Base-by-base conservation (phyloP, 495 filamentous ascomycete genomes). In the Margaritispora aquatica region DNA sequence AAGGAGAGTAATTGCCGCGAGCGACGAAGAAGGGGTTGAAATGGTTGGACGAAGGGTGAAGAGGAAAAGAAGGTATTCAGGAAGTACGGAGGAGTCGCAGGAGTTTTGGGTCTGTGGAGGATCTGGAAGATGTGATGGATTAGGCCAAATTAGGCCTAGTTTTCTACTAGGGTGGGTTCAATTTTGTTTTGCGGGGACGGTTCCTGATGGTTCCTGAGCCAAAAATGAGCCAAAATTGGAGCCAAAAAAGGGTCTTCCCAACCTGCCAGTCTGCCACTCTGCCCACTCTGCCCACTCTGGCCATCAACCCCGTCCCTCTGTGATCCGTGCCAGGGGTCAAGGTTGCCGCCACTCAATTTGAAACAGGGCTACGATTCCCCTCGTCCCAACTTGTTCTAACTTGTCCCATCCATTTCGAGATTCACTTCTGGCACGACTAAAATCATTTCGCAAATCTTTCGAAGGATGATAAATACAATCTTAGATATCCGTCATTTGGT, bases 1-100 rank as follows among this genome's bases (percentile, higher is more conserved):
- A 54, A 54, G 52, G 52, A 54, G 52, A 19, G 52, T 31, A 53
- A 53, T 29, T 53, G 51, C 51, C 51, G 51, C 23, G 27, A 53
- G 29, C 52, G 52, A 54, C 52, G 27, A 54, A 21, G 31, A 38
- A 36, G 19, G 15, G 31, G 41, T 23, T 19, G 24, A 26, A 27
- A 1, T 51, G 26, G 24, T 29, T 53, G 51, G 27, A 31, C n/a
- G 51, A 36, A 29, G 27, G 24, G 51, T 36, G 31, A 54, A 38
- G 31, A 36, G 21, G 31, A 38, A 53, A 31, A 22, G 52, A 54
- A 23, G 52, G 31, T 31, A 29, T 38, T 29, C 21, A 20, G 20
- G 52, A 36, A 53, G n/a, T n/a, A n/a, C n/a, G n/a, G n/a, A 23
- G 13, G 49, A 51, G n/a, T 7, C 34, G 23, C 3, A 19, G 9